Evolutionary conservation across 2,329 filamentous ascomycete species (phyloP).

Genomic region (Aplosporella prunicola): DNA sequence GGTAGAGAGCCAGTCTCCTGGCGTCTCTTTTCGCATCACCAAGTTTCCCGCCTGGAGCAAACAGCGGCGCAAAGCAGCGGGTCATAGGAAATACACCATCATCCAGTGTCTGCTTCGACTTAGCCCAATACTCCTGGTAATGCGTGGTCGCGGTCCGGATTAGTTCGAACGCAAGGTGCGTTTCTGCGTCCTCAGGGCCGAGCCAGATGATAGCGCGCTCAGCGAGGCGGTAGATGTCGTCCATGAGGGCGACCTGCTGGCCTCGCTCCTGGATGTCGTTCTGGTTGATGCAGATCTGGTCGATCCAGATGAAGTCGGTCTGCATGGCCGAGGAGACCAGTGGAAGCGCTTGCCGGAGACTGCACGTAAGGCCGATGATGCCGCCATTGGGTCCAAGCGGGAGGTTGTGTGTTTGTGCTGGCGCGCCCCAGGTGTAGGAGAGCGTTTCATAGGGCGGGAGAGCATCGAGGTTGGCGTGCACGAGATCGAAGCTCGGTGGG

Average conservation of each 20-base stretch:
- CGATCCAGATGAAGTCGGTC: constrained; percentile 20
- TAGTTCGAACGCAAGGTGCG: not conserved
- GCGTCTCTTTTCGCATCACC: constrained; percentile 2
- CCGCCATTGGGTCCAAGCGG: constrained; percentile 1
- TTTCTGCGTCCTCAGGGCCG: constrained; percentile 2
- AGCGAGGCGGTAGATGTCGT: constrained; percentile 22
- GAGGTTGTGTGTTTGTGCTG: constrained; percentile 10
- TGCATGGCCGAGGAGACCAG: constrained; percentile 12
- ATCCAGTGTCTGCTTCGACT: not conserved
- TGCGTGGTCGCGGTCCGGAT: not conserved
- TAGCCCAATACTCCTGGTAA: constrained; percentile 1
- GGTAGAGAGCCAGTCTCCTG: constrained; percentile 19
- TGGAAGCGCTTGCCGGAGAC: constrained; percentile 16
- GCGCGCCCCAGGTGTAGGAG: constrained; percentile 17
- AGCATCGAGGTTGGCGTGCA: not conserved
- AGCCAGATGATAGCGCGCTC: constrained; percentile 15
- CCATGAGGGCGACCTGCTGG: constrained; percentile 28
- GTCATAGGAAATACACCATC: not conserved
- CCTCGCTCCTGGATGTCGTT: constrained; percentile 20
- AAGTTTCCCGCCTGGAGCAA: not conserved
- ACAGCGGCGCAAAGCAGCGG: not conserved
- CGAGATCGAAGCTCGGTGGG: not conserved
- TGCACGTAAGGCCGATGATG: constrained; percentile 15
- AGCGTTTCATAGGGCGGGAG: constrained; percentile 13
- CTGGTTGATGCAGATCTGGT: constrained; percentile 26